Percentiles rank a stretch among this genome's conserved stretches.
phyloP scores from a whole-genome alignment of 805 yeast genomes.

The Priceomyces fermenticarens region DNA sequence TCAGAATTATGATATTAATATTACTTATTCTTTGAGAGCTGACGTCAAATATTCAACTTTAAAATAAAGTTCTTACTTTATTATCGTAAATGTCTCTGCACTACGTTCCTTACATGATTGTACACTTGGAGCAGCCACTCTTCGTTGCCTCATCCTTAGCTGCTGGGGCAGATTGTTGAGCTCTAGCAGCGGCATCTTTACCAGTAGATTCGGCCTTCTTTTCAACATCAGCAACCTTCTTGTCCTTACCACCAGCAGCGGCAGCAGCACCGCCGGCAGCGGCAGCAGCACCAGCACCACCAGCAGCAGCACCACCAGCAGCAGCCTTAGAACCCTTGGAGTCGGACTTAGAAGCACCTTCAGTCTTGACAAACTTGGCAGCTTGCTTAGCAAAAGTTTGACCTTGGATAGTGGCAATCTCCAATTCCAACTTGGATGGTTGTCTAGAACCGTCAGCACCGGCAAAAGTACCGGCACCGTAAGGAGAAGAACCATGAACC shows the following conservation, averaged over 20 bases:
- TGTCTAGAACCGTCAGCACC: constrained; percentile 73
- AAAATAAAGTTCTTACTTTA: no score
- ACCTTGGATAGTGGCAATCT: constrained; percentile 69
- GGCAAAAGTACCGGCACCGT: constrained; percentile 85
- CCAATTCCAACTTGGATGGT: constrained; percentile 61
- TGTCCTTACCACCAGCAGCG: neutral
- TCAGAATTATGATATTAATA: no score
- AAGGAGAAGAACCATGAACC: constrained; percentile 78
- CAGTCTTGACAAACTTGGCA: constrained; percentile 11
- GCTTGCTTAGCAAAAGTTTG: constrained; percentile 41
- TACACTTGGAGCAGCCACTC: constrained; percentile 13
- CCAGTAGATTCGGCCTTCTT: neutral
- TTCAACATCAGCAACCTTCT: constrained; percentile 11
- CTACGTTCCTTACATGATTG: constrained; percentile 12
- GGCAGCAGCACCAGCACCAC: constrained; percentile 2
- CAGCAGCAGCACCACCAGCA: constrained; percentile 1
- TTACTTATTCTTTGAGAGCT: no score
- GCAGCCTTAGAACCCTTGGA: constrained; percentile 1
- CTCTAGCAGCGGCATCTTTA: constrained; percentile 4
- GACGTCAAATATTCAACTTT: no score
- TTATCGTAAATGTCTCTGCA: no score
- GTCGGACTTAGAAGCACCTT: constrained; percentile 3
- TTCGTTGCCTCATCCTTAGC: constrained; percentile 12
- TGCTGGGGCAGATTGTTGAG: constrained; percentile 11
- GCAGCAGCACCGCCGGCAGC: constrained; percentile 2